These are phyloP conservation scores for Phytophthora europaea DNA, from an alignment of 352 stramenopile genomes.

Conservation along the genomic window DNA sequence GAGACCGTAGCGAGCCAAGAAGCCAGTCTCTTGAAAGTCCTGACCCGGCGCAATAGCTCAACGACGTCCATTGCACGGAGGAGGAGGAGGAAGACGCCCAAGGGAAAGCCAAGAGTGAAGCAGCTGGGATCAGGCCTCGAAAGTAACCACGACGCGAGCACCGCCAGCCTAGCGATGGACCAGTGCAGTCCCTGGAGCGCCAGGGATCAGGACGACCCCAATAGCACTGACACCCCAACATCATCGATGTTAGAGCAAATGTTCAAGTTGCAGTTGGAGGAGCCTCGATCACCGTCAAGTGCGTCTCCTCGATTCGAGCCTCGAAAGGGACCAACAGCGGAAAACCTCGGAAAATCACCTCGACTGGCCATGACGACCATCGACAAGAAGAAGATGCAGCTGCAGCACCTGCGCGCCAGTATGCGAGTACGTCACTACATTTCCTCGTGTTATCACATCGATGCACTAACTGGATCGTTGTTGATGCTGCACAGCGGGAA, in stretches of 20 bases:
- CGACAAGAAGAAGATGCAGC: constrained; percentile 62
- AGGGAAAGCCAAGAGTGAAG: constrained; percentile 2
- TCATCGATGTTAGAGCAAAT: not conserved
- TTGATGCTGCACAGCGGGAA: constrained; percentile 21
- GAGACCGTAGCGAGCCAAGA: constrained; percentile 6
- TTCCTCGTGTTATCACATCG: not conserved
- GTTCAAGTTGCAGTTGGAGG: constrained; percentile 15
- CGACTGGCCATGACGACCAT: constrained; percentile 31
- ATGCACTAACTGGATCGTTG: not conserved
- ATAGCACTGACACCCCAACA: not conserved
- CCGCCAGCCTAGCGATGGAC: constrained; percentile 26
- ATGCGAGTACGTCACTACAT: constrained; percentile 47
- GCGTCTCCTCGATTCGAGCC: too few species aligned
- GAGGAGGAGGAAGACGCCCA: constrained; percentile 3
- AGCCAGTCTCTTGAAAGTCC: constrained; percentile 2
- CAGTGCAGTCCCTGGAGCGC: constrained; percentile 35
- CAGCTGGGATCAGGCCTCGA: not conserved
- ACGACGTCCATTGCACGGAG: constrained; percentile 8
- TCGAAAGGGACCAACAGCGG: constrained; percentile 14
- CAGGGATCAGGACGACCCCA: constrained; percentile 14
- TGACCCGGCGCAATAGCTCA: constrained; percentile 14
- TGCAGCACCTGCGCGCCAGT: constrained; percentile 51
- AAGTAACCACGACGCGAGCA: constrained; percentile 28
- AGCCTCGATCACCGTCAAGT: constrained; percentile 5
- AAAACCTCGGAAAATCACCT: constrained; percentile 14